Evolutionary conservation across 352 stramenopile genomes (phyloP).

Genomic region (Phytophthora ohioensis): DNA sequence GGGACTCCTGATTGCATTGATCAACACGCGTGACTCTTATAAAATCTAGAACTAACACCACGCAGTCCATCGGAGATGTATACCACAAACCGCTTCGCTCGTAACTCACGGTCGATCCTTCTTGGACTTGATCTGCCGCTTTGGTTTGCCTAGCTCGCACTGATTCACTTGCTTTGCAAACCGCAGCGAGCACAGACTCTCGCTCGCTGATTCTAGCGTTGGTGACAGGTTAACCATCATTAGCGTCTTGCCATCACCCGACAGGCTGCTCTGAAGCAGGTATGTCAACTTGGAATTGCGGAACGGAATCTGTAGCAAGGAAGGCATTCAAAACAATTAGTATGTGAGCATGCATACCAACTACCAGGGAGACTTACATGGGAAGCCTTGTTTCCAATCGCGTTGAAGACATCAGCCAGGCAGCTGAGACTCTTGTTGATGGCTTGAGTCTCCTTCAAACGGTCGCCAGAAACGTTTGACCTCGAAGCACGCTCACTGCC

Average conservation of each 20-base stretch:
- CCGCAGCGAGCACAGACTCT: slow-evolving; percentile 98
- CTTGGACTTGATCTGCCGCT: slow-evolving; percentile 88
- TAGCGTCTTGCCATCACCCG: slow-evolving; percentile 98
- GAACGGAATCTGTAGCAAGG: slow-evolving; percentile 90
- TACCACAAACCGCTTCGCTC: slow-evolving; percentile 10
- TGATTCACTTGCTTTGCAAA: slow-evolving; percentile 98
- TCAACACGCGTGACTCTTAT: slow-evolving; percentile 17
- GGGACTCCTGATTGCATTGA: too few species aligned
- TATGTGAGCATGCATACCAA: background rate
- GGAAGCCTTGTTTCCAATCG: slow-evolving; percentile 95
- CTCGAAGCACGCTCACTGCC: slow-evolving; percentile 81
- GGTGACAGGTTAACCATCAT: slow-evolving; percentile 99
- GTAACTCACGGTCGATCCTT: slow-evolving; percentile 46
- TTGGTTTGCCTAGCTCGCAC: slow-evolving; percentile 97
- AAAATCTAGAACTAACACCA: slow-evolving; percentile 12
- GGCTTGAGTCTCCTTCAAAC: slow-evolving; percentile 97
- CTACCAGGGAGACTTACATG: slow-evolving; percentile 75
- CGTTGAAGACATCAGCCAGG: slow-evolving; percentile 98
- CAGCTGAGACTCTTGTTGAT: slow-evolving; percentile 99
- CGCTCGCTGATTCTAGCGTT: slow-evolving; percentile 93
- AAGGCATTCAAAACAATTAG: slow-evolving; percentile 6
- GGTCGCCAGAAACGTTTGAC: slow-evolving; percentile 90
- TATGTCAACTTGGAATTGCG: slow-evolving; percentile 99
- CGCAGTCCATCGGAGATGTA: background rate
- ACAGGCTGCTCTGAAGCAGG: slow-evolving; percentile 97